These are phyloP conservation scores for Macadamia integrifolia DNA, from an alignment of 164 flowering plant genomes.

Conservation along the genomic window DNA sequence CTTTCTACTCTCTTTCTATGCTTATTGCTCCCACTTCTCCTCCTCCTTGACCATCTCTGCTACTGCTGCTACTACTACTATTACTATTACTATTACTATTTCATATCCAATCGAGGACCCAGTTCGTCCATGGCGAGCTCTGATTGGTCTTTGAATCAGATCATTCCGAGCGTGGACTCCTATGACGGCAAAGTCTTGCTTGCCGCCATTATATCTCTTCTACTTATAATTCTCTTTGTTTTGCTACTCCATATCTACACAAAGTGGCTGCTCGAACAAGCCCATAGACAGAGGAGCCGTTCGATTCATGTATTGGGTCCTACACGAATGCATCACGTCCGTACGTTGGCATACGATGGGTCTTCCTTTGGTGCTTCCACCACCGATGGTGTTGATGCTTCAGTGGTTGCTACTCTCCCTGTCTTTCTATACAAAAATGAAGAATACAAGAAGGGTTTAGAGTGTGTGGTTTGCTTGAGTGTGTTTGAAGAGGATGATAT, in stretches of 20 bases:
- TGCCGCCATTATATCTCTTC: constrained; percentile 39
- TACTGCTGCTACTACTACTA: too few relatives aligned
- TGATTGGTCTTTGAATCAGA: constrained; percentile 1
- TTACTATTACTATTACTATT: too few relatives aligned
- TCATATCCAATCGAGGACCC: constrained; percentile 6
- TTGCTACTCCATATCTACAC: constrained; percentile 52
- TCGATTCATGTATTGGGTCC: constrained; percentile 16
- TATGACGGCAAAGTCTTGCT: constrained; percentile 43
- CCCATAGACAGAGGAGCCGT: constrained; percentile 19
- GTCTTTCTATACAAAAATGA: constrained; percentile 30
- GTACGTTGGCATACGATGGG: constrained; percentile 11
- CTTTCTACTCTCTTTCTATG: not conserved
- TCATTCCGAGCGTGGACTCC: constrained; percentile 27
- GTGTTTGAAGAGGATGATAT: constrained; percentile 42
- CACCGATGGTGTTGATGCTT: constrained; percentile 41
- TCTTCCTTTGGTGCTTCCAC: constrained; percentile 9
- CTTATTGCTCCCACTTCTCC: too few relatives aligned
- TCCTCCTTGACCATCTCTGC: too few relatives aligned
- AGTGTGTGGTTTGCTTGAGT: constrained; percentile 59
- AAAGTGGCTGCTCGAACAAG: constrained; percentile 37
- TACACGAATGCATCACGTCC: constrained; percentile 7
- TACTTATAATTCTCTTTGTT: constrained; percentile 47
- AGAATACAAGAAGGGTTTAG: constrained; percentile 20
- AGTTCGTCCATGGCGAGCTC: not conserved
- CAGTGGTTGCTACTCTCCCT: constrained; percentile 41